phyloP scores from a whole-genome alignment of 2,329 filamentous ascomycete genomes.

The Chrysoporthe deuterocubensis region DNA sequence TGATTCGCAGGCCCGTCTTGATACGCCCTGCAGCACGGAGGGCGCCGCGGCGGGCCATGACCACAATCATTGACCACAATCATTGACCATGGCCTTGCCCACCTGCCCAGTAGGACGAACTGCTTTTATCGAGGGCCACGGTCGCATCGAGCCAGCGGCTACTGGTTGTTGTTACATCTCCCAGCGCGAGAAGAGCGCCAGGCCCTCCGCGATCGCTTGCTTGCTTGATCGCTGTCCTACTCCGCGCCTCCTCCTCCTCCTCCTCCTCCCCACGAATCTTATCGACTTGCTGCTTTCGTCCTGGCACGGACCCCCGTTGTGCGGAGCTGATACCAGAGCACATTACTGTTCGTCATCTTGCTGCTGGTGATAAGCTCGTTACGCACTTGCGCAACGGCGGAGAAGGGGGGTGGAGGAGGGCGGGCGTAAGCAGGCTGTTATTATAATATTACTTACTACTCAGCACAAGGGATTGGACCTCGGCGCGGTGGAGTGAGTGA shows the following conservation, averaged over 20 bases:
- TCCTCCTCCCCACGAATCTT: background rate
- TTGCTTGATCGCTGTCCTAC: background rate
- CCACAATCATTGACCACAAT: slow-evolving; percentile 17
- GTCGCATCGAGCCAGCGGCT: background rate
- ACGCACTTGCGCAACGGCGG: background rate
- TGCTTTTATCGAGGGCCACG: slow-evolving; percentile 9
- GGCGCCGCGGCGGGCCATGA: slow-evolving; percentile 20
- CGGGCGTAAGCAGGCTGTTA: background rate
- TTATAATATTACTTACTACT: background rate
- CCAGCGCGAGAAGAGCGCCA: background rate
- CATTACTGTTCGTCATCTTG: background rate
- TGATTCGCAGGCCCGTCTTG: slow-evolving; percentile 21
- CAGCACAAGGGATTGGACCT: background rate
- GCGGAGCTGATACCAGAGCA: background rate
- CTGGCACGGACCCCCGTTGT: background rate
- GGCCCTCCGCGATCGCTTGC: background rate
- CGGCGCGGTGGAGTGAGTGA: too few species aligned
- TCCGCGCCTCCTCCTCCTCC: background rate
- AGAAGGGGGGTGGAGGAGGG: background rate
- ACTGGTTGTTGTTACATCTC: background rate
- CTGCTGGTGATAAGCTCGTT: background rate
- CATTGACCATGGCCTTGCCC: background rate
- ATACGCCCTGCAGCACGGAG: slow-evolving; percentile 24
- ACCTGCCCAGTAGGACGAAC: slow-evolving; percentile 21
- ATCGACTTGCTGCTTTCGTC: background rate